Evolutionary conservation across 148 eudicot species (phyloP).

Genomic region (Selenicereus undatus): DNA sequence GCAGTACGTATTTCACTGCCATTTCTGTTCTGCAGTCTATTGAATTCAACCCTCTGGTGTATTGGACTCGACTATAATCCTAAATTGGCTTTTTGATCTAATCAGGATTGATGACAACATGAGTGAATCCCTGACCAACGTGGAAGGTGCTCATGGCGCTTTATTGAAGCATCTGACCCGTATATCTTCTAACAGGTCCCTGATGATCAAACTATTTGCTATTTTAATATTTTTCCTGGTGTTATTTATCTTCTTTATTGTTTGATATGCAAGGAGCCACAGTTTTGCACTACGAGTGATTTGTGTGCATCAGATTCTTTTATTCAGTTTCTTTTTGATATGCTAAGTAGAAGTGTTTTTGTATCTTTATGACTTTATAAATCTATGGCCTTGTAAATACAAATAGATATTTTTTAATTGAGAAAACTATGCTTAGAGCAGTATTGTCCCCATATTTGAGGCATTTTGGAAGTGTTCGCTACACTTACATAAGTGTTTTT

Average conservation of each 20-base stretch:
- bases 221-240: slow-evolving; percentile 61
- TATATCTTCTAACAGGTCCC: slow-evolving; percentile 84
- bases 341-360: neutral
- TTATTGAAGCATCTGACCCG: slow-evolving; percentile 62
- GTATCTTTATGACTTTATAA: neutral
- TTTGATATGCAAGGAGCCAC: slow-evolving; percentile 21
- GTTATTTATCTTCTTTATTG: slow-evolving; percentile 64
- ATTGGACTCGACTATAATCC: neutral
- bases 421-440: slow-evolving; percentile 1
- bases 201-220: slow-evolving; percentile 72
- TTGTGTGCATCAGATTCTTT: slow-evolving; percentile 3
- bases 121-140: slow-evolving; percentile 73
- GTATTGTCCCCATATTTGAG: neutral
- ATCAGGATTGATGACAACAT: slow-evolving; percentile 81
- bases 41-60: neutral
- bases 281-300: neutral
- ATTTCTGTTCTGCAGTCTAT: neutral
- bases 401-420: slow-evolving; percentile 9
- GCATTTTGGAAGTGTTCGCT: neutral
- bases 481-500: neutral
- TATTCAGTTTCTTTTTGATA: slow-evolving; percentile 7
- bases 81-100: neutral
- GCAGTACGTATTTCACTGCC: neutral
- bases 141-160: slow-evolving; percentile 76
- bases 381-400: slow-evolving; percentile 17